Percentiles rank a stretch among this genome's conserved stretches.
phyloP scores from a whole-genome alignment of 768 basidiomycete genomes.

The Sistotremastrum suecicum region DNA sequence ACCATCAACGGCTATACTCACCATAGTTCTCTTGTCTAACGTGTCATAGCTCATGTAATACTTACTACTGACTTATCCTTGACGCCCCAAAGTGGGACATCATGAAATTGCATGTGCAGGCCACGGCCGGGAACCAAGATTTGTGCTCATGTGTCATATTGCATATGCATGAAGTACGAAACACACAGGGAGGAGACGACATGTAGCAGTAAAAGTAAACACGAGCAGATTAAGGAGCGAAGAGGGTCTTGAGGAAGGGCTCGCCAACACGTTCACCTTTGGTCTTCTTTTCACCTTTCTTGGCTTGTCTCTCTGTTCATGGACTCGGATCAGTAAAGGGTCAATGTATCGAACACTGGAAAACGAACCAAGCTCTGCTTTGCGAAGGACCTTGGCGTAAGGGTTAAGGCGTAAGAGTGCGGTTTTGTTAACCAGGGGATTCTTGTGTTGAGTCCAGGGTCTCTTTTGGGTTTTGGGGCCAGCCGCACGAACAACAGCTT shows the following conservation, averaged over 20 bases:
- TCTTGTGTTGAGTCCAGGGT: slow-evolving; percentile 99
- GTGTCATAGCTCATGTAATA: too few relatives aligned
- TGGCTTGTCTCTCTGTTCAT: slow-evolving; percentile 44
- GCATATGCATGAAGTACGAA: too few relatives aligned
- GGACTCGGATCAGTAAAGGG: slow-evolving; percentile 29
- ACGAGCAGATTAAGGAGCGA: slow-evolving; percentile 51
- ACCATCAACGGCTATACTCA: too few relatives aligned
- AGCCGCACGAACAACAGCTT: slow-evolving; percentile 87
- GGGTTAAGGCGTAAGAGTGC: slow-evolving; percentile 97
- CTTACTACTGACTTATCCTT: too few relatives aligned
- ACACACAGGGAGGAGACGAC: too few relatives aligned
- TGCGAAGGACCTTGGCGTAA: slow-evolving; percentile 88
- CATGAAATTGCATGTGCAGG: too few relatives aligned
- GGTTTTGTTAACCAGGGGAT: slow-evolving; percentile 88
- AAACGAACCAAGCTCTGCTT: slow-evolving; percentile 73
- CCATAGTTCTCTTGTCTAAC: too few relatives aligned
- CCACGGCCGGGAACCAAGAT: too few relatives aligned
- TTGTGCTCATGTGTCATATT: too few relatives aligned
- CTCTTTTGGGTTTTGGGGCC: slow-evolving; percentile 77
- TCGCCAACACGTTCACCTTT: slow-evolving; percentile 47
- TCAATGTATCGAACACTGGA: slow-evolving; percentile 1
- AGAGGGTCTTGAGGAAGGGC: slow-evolving; percentile 72
- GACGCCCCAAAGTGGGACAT: too few relatives aligned
- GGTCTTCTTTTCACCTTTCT: slow-evolving; percentile 45
- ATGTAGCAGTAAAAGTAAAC: too few relatives aligned